Evolutionary conservation across 805 yeast species (phyloP), one percentile per base, ranked within the genome.

Genomic region (Ogataea corticis): DNA sequence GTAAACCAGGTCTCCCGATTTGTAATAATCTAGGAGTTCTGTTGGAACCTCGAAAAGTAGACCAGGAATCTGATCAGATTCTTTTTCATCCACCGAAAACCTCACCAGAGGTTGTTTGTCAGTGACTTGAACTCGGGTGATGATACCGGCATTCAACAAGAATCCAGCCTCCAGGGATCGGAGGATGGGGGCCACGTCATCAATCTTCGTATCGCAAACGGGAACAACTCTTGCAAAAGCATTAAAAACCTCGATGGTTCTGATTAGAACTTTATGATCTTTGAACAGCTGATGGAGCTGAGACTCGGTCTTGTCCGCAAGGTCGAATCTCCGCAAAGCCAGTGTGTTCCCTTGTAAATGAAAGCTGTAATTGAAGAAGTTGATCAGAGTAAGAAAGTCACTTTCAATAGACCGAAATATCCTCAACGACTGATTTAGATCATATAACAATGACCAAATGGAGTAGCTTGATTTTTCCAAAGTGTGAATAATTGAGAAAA

Each of bases 401-500:
- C 51, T 45, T 21, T 50, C 56, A 9, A 42, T 25, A 23, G 51
- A 43, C 39, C 45, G 44, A 23, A 48, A 48, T 2, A 10, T 15
- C n/a, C 32, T 31, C 40, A 54, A 42, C 6, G 45, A 47, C 3
- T 45, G 17, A 38, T 50, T 50, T 13, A 54, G 36, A 25, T 52
- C 56, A 21, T 49, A 45, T n/a, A 54, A 41, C 16, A 53, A 33
- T 4, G 58, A 54, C 51, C 54, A 51, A 4, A 48, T 37, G 5
- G 46, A 40, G 34, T 50, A 46, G 10, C 33, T 29, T 2, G 50
- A 28, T 12, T 38, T 38, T 3, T 50, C 52, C 29, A 52, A 33
- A 34, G 44, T 35, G 17, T 25, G 29, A 7, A 52, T 16, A 4
- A 49, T 19, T 17, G 52, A 36, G 3, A 50, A 14, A 11, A 54